Conservation (phyloP, 768 basidiomycete species). For the Coprinopsis marcescibilis region DNA sequence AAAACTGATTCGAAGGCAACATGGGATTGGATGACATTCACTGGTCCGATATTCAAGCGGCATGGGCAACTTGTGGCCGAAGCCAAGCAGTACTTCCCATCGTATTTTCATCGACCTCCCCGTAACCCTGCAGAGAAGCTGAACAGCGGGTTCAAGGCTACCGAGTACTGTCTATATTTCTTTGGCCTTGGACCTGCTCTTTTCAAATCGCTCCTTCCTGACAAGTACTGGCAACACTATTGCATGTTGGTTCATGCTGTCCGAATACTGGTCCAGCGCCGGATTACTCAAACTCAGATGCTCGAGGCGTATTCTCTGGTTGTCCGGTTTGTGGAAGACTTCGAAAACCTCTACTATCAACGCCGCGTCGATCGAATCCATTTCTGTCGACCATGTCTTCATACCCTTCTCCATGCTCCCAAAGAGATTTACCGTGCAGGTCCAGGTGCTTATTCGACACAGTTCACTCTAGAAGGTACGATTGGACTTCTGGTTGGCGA, state of each 20-base stretch:
- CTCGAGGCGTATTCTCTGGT: constrained; percentile 18
- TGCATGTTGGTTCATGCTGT: constrained; percentile 26
- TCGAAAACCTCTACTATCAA: constrained; percentile 18
- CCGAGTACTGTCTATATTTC: constrained; percentile 4
- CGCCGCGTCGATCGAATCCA: background rate
- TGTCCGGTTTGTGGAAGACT: constrained; percentile 24
- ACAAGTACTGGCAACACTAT: constrained; percentile 23
- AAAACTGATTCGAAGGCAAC: background rate
- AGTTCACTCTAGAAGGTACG: constrained; percentile 22
- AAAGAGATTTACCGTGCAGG: constrained; percentile 11
- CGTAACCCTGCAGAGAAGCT: constrained; percentile 10
- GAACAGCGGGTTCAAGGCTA: constrained; percentile 5
- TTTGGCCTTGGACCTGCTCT: constrained; percentile 4
- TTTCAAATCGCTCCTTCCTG: constrained; percentile 19
- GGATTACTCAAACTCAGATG: constrained; percentile 16
- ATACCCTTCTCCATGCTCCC: constrained; percentile 20
- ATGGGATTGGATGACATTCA: constrained; percentile 13
- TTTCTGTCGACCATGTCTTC: constrained; percentile 6
- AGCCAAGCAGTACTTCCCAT: constrained; percentile 7
- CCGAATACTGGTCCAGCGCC: constrained; percentile 21
- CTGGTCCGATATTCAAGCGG: constrained; percentile 7
- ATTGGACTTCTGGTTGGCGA: constrained; percentile 26
- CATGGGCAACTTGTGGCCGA: constrained; percentile 10
- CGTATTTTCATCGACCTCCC: constrained; percentile 4
- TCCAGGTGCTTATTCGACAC: constrained; percentile 5